Conservation (phyloP, 2,329 filamentous ascomycete species). For the Rutstroemia sp. region DNA sequence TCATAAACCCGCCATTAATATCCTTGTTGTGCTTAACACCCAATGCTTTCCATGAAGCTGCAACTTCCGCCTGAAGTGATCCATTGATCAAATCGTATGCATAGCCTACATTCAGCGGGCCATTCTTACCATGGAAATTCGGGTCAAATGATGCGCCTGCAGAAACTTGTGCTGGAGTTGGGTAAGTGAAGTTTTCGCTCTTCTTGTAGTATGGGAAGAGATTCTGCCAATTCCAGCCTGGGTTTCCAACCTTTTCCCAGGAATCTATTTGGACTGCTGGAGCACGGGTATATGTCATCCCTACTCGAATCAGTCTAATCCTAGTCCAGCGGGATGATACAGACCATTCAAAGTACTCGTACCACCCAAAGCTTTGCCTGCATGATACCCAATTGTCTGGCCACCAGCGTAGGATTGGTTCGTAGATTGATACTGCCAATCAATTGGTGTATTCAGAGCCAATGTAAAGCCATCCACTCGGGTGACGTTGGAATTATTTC, state of each 20-base stretch:
- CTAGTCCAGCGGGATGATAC: constrained; percentile 15
- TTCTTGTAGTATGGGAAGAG: constrained; percentile 38
- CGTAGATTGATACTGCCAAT: constrained; percentile 17
- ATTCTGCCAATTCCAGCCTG: constrained; percentile 36
- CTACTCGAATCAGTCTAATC: constrained; percentile 28
- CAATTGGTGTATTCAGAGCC: constrained; percentile 12
- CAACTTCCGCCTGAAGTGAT: background rate
- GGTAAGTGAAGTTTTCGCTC: constrained; percentile 20
- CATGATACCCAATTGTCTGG: constrained; percentile 4
- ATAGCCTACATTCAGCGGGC: constrained; percentile 17
- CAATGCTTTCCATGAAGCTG: constrained; percentile 8
- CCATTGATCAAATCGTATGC: constrained; percentile 12
- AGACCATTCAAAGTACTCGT: constrained; percentile 25
- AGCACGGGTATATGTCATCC: constrained; percentile 21
- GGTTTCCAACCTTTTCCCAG: constrained; percentile 36
- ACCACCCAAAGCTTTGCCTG: constrained; percentile 16
- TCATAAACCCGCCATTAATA: constrained; percentile 14
- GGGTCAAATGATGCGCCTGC: constrained; percentile 11
- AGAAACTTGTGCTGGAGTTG: constrained; percentile 14
- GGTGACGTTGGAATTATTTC: constrained; percentile 15
- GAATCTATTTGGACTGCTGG: constrained; percentile 33
- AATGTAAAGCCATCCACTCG: constrained; percentile 12
- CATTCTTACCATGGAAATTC: constrained; percentile 12
- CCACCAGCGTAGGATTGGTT: constrained; percentile 12
- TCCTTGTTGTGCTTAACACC: constrained; percentile 12